Percentiles rank a stretch among this genome's conserved stretches.
phyloP scores from a whole-genome alignment of 805 yeast genomes.

The Wickerhamomyces tratensis region DNA sequence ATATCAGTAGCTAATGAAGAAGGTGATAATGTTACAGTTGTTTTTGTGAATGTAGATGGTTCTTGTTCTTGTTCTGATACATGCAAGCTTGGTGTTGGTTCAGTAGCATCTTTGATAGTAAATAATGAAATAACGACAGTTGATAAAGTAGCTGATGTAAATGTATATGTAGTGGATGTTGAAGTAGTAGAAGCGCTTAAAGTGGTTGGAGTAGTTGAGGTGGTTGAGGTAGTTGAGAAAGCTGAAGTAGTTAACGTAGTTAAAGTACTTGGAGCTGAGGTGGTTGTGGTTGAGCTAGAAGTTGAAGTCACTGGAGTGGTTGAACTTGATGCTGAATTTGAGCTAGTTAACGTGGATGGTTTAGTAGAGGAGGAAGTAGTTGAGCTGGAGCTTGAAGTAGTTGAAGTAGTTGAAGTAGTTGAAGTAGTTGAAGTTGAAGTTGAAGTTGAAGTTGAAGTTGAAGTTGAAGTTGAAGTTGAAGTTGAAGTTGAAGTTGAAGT shows the following conservation, averaged over 20 bases:
- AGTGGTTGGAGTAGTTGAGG: slow-evolving; percentile 3
- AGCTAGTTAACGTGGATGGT: too few relatives aligned
- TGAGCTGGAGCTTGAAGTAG: too few relatives aligned
- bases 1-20: not conserved
- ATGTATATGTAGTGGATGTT: not conserved
- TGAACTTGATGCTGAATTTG: too few relatives aligned
- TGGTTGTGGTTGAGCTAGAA: slow-evolving; percentile 8
- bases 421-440: not conserved
- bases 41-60: slow-evolving; percentile 1
- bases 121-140: slow-evolving; percentile 1
- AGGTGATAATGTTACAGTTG: not conserved
- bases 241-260: slow-evolving; percentile 1
- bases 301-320: slow-evolving; percentile 3
- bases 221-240: slow-evolving; percentile 1
- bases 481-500: not conserved
- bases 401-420: not conserved
- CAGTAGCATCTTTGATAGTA: slow-evolving; percentile 1
- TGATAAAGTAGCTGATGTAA: slow-evolving; percentile 1
- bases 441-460: not conserved
- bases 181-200: slow-evolving; percentile 2
- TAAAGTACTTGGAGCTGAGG: slow-evolving; percentile 6
- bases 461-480: slow-evolving; percentile 2
- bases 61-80: not conserved
- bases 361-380: too few relatives aligned
- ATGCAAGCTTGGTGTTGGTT: not conserved